Percentiles rank a stretch among this genome's conserved stretches.
phyloP scores from a whole-genome alignment of 768 basidiomycete genomes.

The Mycena vitilis region DNA sequence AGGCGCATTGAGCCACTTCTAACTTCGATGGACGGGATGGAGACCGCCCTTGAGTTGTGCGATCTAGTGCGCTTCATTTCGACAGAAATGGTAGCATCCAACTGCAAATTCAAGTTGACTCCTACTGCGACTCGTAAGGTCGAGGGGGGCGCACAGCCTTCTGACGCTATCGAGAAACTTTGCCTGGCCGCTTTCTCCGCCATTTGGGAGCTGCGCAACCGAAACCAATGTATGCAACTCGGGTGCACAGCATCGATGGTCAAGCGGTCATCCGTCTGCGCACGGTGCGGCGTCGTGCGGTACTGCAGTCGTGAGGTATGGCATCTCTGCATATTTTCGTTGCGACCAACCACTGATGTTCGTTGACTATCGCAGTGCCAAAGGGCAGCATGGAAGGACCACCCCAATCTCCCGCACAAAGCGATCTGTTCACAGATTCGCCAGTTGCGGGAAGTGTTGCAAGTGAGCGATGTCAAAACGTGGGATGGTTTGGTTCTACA shows the following conservation, averaged over 20 bases:
- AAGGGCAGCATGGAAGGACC: no score
- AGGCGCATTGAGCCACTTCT: not conserved
- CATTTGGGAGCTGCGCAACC: slow-evolving; percentile 12
- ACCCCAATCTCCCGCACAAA: no score
- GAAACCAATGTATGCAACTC: slow-evolving; percentile 9
- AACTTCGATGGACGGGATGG: not conserved
- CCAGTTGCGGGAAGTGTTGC: no score
- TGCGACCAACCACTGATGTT: no score
- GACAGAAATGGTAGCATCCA: not conserved
- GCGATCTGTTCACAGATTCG: no score
- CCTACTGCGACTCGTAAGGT: not conserved
- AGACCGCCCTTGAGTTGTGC: not conserved
- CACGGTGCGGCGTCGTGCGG: slow-evolving; percentile 7
- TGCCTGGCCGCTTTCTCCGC: not conserved
- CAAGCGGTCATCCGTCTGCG: slow-evolving; percentile 4
- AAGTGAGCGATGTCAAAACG: no score
- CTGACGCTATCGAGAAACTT: not conserved
- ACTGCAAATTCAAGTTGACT: not conserved
- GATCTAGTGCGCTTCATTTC: not conserved
- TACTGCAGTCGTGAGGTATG: slow-evolving; percentile 13
- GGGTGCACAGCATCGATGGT: not conserved
- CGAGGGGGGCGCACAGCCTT: not conserved
- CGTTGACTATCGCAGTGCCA: no score
- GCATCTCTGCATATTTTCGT: no score
- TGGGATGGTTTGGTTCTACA: no score